Evolutionary conservation across 306 rosid genomes (phyloP).

Genomic region (Inga leiocalycina): DNA sequence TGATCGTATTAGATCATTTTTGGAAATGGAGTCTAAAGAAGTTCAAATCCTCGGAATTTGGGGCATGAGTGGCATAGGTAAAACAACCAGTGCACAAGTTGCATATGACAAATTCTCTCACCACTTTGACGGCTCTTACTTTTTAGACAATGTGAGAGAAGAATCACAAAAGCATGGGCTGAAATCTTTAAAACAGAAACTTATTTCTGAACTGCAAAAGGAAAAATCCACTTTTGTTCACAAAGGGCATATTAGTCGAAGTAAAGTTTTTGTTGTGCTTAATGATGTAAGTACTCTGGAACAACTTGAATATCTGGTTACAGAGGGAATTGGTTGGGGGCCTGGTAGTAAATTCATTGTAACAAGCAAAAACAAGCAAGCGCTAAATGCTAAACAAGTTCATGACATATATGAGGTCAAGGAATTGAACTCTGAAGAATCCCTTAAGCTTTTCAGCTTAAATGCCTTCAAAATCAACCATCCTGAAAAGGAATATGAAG

Average conservation of each 20-base stretch:
- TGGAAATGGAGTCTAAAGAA: background rate
- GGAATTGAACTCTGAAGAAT: background rate
- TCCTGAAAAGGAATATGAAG: background rate
- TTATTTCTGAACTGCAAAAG: background rate
- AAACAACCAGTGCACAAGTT: slow-evolving; percentile 30
- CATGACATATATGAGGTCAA: background rate
- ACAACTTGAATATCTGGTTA: background rate
- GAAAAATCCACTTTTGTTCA: background rate
- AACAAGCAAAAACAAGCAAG: slow-evolving; percentile 24
- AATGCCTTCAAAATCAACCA: slow-evolving; percentile 26
- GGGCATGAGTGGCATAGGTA: slow-evolving; percentile 40
- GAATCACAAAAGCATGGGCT: background rate
- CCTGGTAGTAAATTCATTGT: slow-evolving; percentile 29
- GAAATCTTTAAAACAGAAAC: background rate
- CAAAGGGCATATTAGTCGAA: background rate
- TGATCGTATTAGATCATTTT: background rate
- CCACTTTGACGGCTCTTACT: slow-evolving; percentile 3
- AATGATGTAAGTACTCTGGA: slow-evolving; percentile 8
- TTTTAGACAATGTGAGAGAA: slow-evolving; percentile 21
- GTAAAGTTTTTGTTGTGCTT: slow-evolving; percentile 24
- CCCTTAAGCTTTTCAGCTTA: background rate
- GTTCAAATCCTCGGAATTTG: slow-evolving; percentile 32
- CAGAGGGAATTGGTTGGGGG: background rate
- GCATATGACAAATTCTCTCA: background rate
- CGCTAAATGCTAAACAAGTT: background rate